Evolutionary conservation across 495 filamentous ascomycete species (phyloP).

Genomic region (Hyphodiscus hymeniophilus): DNA sequence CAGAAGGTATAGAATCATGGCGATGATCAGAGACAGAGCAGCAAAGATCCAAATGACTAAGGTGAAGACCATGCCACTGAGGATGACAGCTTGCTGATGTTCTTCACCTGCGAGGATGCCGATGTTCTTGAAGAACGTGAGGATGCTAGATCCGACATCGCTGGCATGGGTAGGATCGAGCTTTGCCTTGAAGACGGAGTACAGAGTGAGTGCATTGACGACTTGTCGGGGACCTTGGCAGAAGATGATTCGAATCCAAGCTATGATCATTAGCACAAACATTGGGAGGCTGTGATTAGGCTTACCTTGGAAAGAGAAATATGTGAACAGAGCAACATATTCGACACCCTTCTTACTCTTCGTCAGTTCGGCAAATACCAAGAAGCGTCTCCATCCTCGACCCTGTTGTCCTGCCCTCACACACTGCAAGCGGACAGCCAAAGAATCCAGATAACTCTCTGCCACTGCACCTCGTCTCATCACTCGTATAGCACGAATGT

Average conservation of each 20-base stretch:
- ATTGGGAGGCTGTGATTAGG: too few relatives aligned
- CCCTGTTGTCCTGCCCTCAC: constrained; percentile 55
- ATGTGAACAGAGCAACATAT: constrained; percentile 86
- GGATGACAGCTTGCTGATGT: constrained; percentile 66
- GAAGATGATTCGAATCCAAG: constrained; percentile 80
- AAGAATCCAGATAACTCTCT: constrained; percentile 78
- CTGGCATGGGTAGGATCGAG: constrained; percentile 49
- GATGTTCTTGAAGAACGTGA: constrained; percentile 71
- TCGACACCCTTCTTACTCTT: constrained; percentile 86
- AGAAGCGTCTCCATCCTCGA: constrained; percentile 72
- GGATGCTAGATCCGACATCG: constrained; percentile 44
- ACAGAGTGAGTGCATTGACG: constrained; percentile 81
- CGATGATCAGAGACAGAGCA: constrained; percentile 62
- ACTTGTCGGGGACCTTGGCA: constrained; percentile 87
- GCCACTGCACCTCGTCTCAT: constrained; percentile 82
- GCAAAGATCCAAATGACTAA: constrained; percentile 83
- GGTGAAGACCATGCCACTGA: constrained; percentile 87
- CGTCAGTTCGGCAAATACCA: constrained; percentile 88
- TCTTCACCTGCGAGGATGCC: constrained; percentile 60
- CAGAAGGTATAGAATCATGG: constrained; percentile 67
- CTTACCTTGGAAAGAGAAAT: constrained; percentile 88
- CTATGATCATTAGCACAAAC: constrained; percentile 30
- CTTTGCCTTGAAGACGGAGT: constrained; percentile 64
- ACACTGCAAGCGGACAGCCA: constrained; percentile 76
- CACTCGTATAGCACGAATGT: constrained; percentile 65